Conservation (phyloP, 2,329 filamentous ascomycete species). For the Penicillium sp. region DNA sequence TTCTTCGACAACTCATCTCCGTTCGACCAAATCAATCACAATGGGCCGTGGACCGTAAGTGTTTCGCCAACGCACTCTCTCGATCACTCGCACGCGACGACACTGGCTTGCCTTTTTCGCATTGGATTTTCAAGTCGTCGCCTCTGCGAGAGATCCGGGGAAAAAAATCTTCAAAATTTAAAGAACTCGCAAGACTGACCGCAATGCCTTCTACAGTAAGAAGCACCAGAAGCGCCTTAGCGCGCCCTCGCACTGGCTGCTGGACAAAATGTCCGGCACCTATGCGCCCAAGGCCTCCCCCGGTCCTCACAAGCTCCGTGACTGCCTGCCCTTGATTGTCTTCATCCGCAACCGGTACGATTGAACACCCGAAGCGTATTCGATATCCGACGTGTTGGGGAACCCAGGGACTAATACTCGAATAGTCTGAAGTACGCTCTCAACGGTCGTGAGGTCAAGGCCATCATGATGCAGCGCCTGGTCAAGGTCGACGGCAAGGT, state of each 20-base stretch:
- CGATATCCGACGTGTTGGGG: not conserved
- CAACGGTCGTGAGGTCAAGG: conserved; percentile 95
- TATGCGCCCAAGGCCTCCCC: conserved; percentile 70
- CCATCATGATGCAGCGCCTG: conserved; percentile 99
- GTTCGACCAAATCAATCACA: conserved; percentile 47
- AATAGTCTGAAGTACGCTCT: conserved; percentile 98
- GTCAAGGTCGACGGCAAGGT: conserved; percentile 99
- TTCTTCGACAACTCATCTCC: conserved; percentile 41
- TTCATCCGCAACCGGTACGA: conserved; percentile 78
- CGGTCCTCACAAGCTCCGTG: conserved; percentile 99
- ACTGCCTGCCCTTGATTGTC: conserved; percentile 98
- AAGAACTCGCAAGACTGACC: conserved; percentile 26
- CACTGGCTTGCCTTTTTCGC: conserved; percentile 1
- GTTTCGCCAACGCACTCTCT: conserved; percentile 16
- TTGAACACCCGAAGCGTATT: conserved; percentile 1
- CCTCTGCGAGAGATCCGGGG: conserved; percentile 7
- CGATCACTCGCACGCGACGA: conserved; percentile 3
- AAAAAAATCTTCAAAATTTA: conserved; percentile 10
- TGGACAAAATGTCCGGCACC: conserved; percentile 98
- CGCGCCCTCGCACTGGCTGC: conserved; percentile 98
- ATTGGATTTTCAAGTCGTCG: conserved; percentile 6
- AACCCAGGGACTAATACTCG: conserved; percentile 12
- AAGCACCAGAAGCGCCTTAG: conserved; percentile 99
- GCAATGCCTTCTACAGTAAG: conserved; percentile 63
- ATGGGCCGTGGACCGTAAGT: conserved; percentile 63